These are phyloP conservation scores for Arachnomyces sp. DNA, from an alignment of 2,329 filamentous ascomycete species.

Conservation along the genomic window DNA sequence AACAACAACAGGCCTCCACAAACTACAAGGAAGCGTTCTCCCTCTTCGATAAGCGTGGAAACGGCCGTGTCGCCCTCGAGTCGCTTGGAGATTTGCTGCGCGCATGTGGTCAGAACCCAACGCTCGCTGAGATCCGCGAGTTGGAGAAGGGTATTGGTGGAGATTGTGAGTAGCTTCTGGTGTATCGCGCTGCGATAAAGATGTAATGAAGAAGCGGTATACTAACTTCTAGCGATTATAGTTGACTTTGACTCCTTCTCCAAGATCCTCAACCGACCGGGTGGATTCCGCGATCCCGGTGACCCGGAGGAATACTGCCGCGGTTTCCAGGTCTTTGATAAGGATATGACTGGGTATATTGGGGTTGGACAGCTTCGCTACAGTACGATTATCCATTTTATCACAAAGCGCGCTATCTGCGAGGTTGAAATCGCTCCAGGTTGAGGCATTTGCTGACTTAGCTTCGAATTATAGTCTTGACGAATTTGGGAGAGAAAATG, in stretches of 20 bases:
- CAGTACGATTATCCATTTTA: conserved; percentile 35
- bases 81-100: conserved; percentile 87
- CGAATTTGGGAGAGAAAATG: conserved; percentile 99
- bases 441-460: not conserved
- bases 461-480: conserved; percentile 55
- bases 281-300: conserved; percentile 95
- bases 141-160: conserved; percentile 81
- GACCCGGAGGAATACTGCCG: conserved; percentile 98
- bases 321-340: conserved; percentile 98
- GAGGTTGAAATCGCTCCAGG: not conserved
- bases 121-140: conserved; percentile 82
- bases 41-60: conserved; percentile 98
- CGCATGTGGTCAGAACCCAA: conserved; percentile 97
- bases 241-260: conserved; percentile 98
- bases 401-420: no score
- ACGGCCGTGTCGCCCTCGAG: conserved; percentile 78
- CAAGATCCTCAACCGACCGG: conserved; percentile 92
- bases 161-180: conserved; percentile 63
- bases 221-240: conserved; percentile 28
- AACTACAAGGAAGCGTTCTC: conserved; percentile 99
- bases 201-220: conserved; percentile 7
- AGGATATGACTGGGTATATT: conserved; percentile 97
- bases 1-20: conserved; percentile 56
- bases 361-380: conserved; percentile 97
- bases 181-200: conserved; percentile 1